Evolutionary conservation across 345 rosid genomes (phyloP), one percentile per base, ranked within the genome.

Genomic region (Pugionium cornutum): DNA sequence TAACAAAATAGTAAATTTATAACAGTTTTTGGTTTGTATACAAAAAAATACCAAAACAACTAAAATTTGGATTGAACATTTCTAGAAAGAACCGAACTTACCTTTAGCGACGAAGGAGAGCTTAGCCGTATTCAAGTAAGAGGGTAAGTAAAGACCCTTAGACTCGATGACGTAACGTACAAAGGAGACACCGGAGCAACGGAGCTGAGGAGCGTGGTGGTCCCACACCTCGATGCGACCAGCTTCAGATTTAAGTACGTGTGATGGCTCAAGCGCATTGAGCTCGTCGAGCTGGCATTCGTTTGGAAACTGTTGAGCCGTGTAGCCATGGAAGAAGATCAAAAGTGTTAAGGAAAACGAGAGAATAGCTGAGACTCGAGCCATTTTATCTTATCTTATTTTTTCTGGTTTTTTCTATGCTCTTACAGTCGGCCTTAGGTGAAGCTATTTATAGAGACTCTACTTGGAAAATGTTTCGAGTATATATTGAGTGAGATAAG

Each of bases 181-280:
- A 18, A 18, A 18, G 18, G 18, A 18, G 18, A 18, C 18, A 18
- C 18, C 18, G 18, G 18, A 18, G 18, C 18, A 18, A 18, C 18
- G 18, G 18, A 18, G 18, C 77, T 83, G 84, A 39, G 83, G 70
- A 41, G 78, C 75, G 57, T 65, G 79, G 32, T 76, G 78, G 71
- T 86, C 75, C 92, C 86, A 84, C 1, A 79, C 31, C 74, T 89
- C 89, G 1, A 80, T 70, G 32, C 63, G 7, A 50, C 92, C 88
- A 1, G 85, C 94, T 67, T 87, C 86, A 2, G 66, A 32, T 67
- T 80, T 70, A 18, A 18, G 18, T 18, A 18, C 18, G 18, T 18
- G 18, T 18, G 18, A 18, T 18, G 18, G 18, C 18, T 83, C 79
- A 4, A 82, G 69, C 5, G 85, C 75, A 33, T 76, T 64, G 27